Conservation (phyloP, 1,284 basidiomycete species). For the Rhodotorula sp. region DNA sequence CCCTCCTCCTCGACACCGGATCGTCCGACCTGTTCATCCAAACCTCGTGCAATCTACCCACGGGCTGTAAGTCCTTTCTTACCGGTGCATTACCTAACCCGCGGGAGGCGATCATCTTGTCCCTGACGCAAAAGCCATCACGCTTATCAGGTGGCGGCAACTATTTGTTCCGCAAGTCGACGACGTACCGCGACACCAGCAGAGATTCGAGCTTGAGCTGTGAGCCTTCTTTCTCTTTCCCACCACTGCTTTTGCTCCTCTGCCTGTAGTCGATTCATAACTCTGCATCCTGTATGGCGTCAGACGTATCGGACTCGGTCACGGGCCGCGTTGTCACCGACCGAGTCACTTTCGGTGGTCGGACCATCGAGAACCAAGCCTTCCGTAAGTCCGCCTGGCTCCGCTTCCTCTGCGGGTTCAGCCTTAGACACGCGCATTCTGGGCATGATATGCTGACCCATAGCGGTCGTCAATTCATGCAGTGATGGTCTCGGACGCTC, state of each 20-base stretch:
- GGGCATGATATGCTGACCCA: too few relatives aligned
- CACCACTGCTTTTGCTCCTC: too few relatives aligned
- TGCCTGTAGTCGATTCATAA: too few relatives aligned
- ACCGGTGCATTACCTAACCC: too few relatives aligned
- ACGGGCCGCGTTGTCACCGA: not conserved
- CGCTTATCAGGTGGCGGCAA: not conserved
- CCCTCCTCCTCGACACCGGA: slow-evolving; percentile 8
- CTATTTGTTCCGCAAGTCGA: not conserved
- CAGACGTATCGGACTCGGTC: not conserved
- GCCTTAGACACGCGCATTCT: too few relatives aligned
- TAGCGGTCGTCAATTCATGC: too few relatives aligned
- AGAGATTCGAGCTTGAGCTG: not conserved
- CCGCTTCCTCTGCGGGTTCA: too few relatives aligned
- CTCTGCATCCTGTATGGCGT: too few relatives aligned
- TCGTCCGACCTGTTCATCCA: slow-evolving; percentile 9
- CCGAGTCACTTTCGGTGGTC: slow-evolving; percentile 2
- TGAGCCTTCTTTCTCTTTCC: not conserved
- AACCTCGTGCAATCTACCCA: not conserved
- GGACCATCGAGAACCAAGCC: not conserved
- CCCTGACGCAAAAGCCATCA: too few relatives aligned
- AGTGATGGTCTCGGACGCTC: too few relatives aligned
- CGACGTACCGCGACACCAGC: not conserved
- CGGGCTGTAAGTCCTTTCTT: not conserved
- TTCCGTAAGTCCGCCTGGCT: not conserved
- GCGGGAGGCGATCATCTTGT: too few relatives aligned